Base-by-base conservation (phyloP, 1,139 yeast genomes). In the Pichia sp. region DNA sequence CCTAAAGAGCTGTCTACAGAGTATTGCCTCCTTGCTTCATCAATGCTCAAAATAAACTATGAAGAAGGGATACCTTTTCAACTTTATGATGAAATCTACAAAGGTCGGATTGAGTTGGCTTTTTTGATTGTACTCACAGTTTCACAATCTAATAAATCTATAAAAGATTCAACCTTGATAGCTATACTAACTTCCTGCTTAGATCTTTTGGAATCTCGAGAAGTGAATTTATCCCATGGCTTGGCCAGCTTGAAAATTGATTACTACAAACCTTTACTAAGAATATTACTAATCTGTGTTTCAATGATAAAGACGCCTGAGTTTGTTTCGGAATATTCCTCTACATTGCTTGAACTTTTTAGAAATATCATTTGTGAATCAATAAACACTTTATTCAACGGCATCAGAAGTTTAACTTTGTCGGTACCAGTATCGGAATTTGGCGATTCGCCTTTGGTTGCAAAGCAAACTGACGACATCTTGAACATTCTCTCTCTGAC, bases 91-190 rank as follows among this genome's bases (percentile, higher is more conserved):
- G 79, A 77, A 27, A 74, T 87, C 1, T 83, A 77, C 62, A 76
- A 78, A 52, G 88, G 81, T 52, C 77, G 96, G 51, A 73, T 84
- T 47, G 92, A 88, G 62, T 70, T 88, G 56, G 80, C 89, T 1
- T 90, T 90, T 64, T 84, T 80, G 64, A 75, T 89, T 47, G 70
- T 80, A 47, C 80, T 80, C 2, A 65, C 80, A 38, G 76, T 80
- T 52, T 66, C 75, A 14, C 69, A 74, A 31, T 43, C 52, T 46
- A 43, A 52, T 8, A 33, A 46, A 10, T 52, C 59, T 50, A 58
- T 62, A 45, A 58, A 66, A 30, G 66, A 69, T 14, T 64, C 64
- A 6, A 61, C 65, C 20, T 64, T 76, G 0, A 71, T 78, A 57
- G 72, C 75, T 17, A 69, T 80, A 10, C 65, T 80, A 20, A 73